These are phyloP conservation scores for Dendrobium officinale DNA, from an alignment of 106 monocot species.

Conservation along the genomic window DNA sequence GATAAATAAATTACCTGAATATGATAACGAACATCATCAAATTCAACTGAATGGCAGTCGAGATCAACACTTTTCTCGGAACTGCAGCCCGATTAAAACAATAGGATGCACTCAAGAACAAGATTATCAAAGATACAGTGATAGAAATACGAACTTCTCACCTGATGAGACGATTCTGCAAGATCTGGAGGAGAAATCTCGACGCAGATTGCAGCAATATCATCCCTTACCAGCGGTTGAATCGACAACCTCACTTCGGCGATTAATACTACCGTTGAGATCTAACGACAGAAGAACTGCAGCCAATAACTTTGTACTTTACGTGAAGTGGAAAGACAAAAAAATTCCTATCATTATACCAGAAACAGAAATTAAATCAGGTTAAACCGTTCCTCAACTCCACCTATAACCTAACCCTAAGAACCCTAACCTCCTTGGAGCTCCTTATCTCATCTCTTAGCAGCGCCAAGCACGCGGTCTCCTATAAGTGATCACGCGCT, in stretches of 20 bases:
- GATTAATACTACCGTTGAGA: not conserved
- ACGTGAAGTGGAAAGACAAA: not conserved
- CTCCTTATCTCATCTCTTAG: slow-evolving; percentile 32
- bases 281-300: not conserved
- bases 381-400: slow-evolving; percentile 32
- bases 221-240: slow-evolving; percentile 25
- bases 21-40: slow-evolving; percentile 96
- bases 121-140: not conserved
- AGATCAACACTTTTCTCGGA: slow-evolving; percentile 79
- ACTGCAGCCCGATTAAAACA: slow-evolving; percentile 19
- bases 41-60: slow-evolving; percentile 95
- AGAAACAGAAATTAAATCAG: not conserved
- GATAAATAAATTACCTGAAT: slow-evolving; percentile 45
- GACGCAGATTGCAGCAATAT: slow-evolving; percentile 88
- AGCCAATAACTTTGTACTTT: not conserved
- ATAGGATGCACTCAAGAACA: not conserved
- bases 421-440: slow-evolving; percentile 2
- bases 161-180: slow-evolving; percentile 54
- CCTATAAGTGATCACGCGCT: slow-evolving; percentile 37
- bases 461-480: slow-evolving; percentile 29
- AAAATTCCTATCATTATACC: not conserved
- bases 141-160: slow-evolving; percentile 3
- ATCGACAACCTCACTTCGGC: not conserved
- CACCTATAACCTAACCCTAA: slow-evolving; percentile 23
- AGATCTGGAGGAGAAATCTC: slow-evolving; percentile 81